Conservation (phyloP, 106 monocot species). For the Posidonia australis region DNA sequence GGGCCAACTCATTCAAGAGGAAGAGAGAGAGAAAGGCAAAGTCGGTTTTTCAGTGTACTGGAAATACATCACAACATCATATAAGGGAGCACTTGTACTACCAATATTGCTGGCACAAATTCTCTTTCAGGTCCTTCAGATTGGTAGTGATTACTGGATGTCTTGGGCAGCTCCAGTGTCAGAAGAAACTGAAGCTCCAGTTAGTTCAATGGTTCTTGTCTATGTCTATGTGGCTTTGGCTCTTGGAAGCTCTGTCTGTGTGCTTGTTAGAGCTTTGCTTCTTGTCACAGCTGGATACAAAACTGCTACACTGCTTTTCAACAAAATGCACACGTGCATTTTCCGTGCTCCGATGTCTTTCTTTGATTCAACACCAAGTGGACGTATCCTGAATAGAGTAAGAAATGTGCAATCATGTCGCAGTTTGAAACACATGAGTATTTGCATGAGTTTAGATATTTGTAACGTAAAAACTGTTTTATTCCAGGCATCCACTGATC, state of each 20-base stretch:
- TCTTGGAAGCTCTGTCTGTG: slow-evolving; percentile 55
- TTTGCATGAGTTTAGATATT: not conserved
- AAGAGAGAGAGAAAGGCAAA: slow-evolving; percentile 94
- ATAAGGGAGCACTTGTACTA: slow-evolving; percentile 66
- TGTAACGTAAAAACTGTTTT: not conserved
- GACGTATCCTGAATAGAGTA: slow-evolving; percentile 79
- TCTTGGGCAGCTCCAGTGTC: slow-evolving; percentile 73
- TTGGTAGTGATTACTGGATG: slow-evolving; percentile 93
- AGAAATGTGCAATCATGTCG: slow-evolving; percentile 3
- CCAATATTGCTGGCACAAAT: slow-evolving; percentile 59
- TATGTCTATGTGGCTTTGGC: slow-evolving; percentile 74
- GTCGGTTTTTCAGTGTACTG: slow-evolving; percentile 91
- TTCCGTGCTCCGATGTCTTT: slow-evolving; percentile 92
- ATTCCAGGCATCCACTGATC: slow-evolving; percentile 77
- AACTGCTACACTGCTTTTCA: slow-evolving; percentile 63
- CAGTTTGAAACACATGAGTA: not conserved
- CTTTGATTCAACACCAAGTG: slow-evolving; percentile 91
- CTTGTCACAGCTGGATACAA: slow-evolving; percentile 56
- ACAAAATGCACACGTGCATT: slow-evolving; percentile 68
- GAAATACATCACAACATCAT: slow-evolving; percentile 67
- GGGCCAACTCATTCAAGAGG: slow-evolving; percentile 77
- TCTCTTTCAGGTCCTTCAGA: slow-evolving; percentile 61
- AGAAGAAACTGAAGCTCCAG: slow-evolving; percentile 43
- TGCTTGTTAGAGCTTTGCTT: slow-evolving; percentile 52
- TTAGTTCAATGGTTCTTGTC: slow-evolving; percentile 34